These are phyloP conservation scores for Fusarium tricinctum DNA, from an alignment of 2,329 filamentous ascomycete species.

Conservation along the genomic window DNA sequence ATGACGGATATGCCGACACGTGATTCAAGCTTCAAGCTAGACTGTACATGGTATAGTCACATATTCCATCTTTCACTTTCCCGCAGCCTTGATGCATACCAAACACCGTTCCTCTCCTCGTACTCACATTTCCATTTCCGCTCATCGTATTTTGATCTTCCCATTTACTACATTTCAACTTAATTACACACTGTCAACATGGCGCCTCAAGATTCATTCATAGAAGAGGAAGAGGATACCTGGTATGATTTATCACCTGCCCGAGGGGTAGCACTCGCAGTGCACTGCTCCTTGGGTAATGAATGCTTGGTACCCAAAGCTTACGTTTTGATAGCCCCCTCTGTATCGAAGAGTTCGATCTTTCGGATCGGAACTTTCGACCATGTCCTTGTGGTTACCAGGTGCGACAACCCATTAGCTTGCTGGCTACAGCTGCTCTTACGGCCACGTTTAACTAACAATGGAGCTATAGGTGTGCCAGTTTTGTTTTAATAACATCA, in stretches of 20 bases:
- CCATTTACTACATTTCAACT: constrained; percentile 37
- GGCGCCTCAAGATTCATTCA: constrained; percentile 78
- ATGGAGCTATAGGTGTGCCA: constrained; percentile 82
- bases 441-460: constrained; percentile 47
- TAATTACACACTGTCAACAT: constrained; percentile 59
- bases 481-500: constrained; percentile 99
- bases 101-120: constrained; percentile 46
- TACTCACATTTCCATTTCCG: constrained; percentile 42
- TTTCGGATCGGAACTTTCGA: constrained; percentile 96
- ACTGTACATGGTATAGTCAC: constrained; percentile 41
- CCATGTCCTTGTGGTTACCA: constrained; percentile 98
- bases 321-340: constrained; percentile 77
- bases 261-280: constrained; percentile 24
- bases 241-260: constrained; percentile 64
- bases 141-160: constrained; percentile 40
- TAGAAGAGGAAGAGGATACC: constrained; percentile 79
- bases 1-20: constrained; percentile 40
- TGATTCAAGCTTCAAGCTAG: constrained; percentile 37
- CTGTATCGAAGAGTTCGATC: constrained; percentile 98
- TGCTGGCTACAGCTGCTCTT: constrained; percentile 10
- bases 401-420: constrained; percentile 66
- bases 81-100: constrained; percentile 50
- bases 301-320: constrained; percentile 41
- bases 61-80: constrained; percentile 51
- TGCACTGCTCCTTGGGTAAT: constrained; percentile 41